These are phyloP conservation scores for Cucumis cinereus DNA, from an alignment of 306 rosid genomes.

Conservation along the genomic window DNA sequence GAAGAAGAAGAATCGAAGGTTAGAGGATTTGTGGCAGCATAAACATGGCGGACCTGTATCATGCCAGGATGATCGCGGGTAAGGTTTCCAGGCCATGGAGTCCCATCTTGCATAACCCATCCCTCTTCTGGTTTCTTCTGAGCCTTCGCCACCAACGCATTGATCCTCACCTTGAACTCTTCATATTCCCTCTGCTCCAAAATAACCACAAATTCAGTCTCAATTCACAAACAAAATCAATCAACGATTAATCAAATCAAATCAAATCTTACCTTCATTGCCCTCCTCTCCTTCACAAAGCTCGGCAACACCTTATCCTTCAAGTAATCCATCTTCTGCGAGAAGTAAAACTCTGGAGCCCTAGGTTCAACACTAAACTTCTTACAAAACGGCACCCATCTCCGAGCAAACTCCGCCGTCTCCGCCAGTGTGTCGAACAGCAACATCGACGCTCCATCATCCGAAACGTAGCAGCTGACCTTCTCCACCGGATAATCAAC, in stretches of 20 bases:
- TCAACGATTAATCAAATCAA: background rate
- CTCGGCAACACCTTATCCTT: conserved; percentile 76
- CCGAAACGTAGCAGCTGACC: conserved; percentile 77
- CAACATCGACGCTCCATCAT: conserved; percentile 89
- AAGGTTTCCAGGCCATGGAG: conserved; percentile 93
- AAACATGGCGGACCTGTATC: conserved; percentile 54
- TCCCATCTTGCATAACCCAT: conserved; percentile 95
- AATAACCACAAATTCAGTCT: background rate
- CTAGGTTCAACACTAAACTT: conserved; percentile 71
- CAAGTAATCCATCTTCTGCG: conserved; percentile 81
- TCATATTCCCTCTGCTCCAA: conserved; percentile 77
- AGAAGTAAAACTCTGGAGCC: conserved; percentile 84
- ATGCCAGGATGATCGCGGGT: conserved; percentile 93
- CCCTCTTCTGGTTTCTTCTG: conserved; percentile 92
- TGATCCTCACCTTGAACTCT: conserved; percentile 82
- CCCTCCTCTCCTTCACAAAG: conserved; percentile 85
- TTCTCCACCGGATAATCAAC: conserved; percentile 87
- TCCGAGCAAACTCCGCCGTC: conserved; percentile 82
- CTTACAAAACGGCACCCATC: conserved; percentile 88
- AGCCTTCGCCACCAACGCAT: conserved; percentile 76
- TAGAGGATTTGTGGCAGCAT: background rate
- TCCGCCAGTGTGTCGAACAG: conserved; percentile 56
- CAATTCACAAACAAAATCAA: background rate
- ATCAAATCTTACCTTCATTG: conserved; percentile 54
- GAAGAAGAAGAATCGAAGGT: background rate